A percentile compares a stretch with the other conserved stretches of the same genome.
phyloP scores from a whole-genome alignment of 306 rosid genomes.

The Arachis stenosperma region DNA sequence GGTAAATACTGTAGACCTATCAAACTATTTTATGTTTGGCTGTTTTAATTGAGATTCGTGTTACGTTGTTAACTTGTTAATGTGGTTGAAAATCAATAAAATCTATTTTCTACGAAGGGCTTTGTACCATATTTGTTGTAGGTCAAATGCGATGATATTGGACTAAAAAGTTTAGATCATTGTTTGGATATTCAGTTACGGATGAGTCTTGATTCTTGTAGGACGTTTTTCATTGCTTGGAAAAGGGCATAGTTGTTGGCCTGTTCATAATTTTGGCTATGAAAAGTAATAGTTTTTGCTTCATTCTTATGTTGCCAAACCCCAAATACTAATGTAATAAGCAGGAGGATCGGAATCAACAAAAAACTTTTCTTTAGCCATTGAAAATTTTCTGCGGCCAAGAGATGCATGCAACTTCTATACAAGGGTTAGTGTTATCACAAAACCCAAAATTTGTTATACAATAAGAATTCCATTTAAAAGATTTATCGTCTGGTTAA shows the following conservation, averaged over 20 bases:
- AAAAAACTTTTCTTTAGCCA: neutral
- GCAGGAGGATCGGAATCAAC: neutral
- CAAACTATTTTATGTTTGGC: slow-evolving; percentile 2
- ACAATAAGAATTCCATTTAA: no score
- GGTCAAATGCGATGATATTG: neutral
- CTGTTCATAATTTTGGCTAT: neutral
- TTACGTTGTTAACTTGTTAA: slow-evolving; percentile 20
- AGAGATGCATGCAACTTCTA: neutral
- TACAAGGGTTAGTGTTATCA: neutral
- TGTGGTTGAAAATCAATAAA: slow-evolving; percentile 33
- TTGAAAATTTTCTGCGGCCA: neutral
- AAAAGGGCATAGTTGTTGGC: neutral
- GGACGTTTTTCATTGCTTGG: neutral
- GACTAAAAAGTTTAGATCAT: neutral
- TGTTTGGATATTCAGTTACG: neutral
- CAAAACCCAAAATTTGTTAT: no score
- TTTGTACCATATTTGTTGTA: neutral
- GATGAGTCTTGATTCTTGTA: neutral
- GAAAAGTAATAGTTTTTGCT: neutral
- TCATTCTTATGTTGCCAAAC: neutral
- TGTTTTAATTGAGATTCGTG: slow-evolving; percentile 26
- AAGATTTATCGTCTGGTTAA: no score
- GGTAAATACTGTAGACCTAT: slow-evolving; percentile 28
- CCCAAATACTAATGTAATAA: neutral
- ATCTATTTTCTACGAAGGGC: neutral